These are phyloP conservation scores for Knufia petricola DNA, from an alignment of 2,329 filamentous ascomycete species.

Conservation along the genomic window DNA sequence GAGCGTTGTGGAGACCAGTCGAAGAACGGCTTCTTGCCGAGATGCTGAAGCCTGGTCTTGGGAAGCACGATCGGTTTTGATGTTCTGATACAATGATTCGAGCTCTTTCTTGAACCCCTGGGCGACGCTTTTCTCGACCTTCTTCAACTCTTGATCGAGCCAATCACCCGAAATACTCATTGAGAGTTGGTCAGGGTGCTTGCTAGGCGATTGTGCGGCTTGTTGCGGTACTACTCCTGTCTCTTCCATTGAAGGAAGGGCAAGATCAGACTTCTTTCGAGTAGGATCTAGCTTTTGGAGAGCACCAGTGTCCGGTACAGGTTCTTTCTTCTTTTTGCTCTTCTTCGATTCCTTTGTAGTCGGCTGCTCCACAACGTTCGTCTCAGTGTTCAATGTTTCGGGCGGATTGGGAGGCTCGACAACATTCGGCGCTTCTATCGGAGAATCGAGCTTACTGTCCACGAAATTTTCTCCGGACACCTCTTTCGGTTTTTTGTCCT, in stretches of 20 bases:
- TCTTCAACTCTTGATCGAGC: slow-evolving; percentile 53
- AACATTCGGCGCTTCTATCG: background rate
- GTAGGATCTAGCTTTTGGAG: slow-evolving; percentile 9
- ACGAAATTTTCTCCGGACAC: slow-evolving; percentile 5
- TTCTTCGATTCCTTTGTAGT: slow-evolving; percentile 20
- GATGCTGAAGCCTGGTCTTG: slow-evolving; percentile 53
- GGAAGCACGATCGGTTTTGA: slow-evolving; percentile 60
- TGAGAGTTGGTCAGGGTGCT: slow-evolving; percentile 22
- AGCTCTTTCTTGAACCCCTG: slow-evolving; percentile 45
- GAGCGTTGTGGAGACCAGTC: slow-evolving; percentile 57
- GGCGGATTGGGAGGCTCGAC: background rate
- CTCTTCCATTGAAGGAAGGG: slow-evolving; percentile 2
- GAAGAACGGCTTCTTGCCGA: slow-evolving; percentile 61
- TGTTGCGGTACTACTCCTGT: background rate
- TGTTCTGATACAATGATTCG: slow-evolving; percentile 47
- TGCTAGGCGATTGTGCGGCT: background rate
- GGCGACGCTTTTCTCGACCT: slow-evolving; percentile 36
- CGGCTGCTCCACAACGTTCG: background rate
- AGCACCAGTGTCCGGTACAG: slow-evolving; percentile 1
- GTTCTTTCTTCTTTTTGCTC: slow-evolving; percentile 20
- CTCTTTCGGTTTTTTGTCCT: slow-evolving; percentile 31
- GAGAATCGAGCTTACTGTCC: background rate
- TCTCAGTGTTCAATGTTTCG: background rate
- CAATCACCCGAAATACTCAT: slow-evolving; percentile 45
- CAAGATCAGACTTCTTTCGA: slow-evolving; percentile 5